Evolutionary conservation across 2,329 filamentous ascomycete species (phyloP).

Genomic region (Claviceps sp.): DNA sequence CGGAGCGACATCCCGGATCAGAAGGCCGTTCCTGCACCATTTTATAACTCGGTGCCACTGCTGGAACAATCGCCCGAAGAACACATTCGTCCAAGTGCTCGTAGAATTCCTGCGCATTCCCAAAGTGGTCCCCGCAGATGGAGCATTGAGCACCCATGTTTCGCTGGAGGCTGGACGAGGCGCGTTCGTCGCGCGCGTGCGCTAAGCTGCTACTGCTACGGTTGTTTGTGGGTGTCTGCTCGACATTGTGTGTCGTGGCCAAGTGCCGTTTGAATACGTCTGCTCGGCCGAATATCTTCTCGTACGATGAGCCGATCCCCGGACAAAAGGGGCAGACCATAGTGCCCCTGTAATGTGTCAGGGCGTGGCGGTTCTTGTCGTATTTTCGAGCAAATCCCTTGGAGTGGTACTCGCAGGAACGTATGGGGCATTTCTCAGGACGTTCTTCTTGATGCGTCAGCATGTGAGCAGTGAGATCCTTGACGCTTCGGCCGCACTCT

Average conservation of each 20-base stretch:
- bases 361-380: constrained; percentile 90
- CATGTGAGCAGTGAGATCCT: constrained; percentile 74
- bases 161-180: neutral
- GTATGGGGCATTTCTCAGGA: constrained; percentile 91
- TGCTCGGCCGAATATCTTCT: constrained; percentile 92
- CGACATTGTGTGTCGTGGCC: constrained; percentile 83
- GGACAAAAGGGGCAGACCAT: constrained; percentile 98
- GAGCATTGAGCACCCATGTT: constrained; percentile 65
- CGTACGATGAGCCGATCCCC: constrained; percentile 70
- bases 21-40: neutral
- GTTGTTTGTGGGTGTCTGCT: constrained; percentile 85
- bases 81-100: constrained; percentile 73
- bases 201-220: constrained; percentile 19
- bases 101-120: constrained; percentile 89
- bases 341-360: constrained; percentile 95
- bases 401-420: constrained; percentile 81
- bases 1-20: neutral
- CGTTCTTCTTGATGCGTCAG: constrained; percentile 88
- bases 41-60: neutral
- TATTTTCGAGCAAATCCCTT: constrained; percentile 96
- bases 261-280: constrained; percentile 96
- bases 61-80: constrained; percentile 42
- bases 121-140: constrained; percentile 69
- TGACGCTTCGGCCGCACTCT: constrained; percentile 45
- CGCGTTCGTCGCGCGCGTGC: constrained; percentile 2